phyloP scores from a whole-genome alignment of 208 protist species.

The Crithidia fasciculata region DNA sequence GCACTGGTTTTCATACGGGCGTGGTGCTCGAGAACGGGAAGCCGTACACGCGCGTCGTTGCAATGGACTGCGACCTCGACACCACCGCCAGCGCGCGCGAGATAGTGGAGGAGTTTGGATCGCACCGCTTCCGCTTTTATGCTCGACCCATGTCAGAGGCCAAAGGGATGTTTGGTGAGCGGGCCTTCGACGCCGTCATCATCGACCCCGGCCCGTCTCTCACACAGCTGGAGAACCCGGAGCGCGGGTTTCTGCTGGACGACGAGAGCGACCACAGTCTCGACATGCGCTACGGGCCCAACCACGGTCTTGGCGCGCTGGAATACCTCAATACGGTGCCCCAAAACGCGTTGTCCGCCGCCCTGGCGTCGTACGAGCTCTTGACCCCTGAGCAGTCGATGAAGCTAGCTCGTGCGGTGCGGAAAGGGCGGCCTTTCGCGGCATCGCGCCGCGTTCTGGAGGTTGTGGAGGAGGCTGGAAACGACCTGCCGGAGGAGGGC shows the following conservation, averaged over 20 bases:
- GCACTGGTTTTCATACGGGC: slow-evolving; percentile 80
- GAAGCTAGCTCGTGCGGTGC: slow-evolving; percentile 81
- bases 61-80: slow-evolving; percentile 82
- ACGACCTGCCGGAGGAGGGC: slow-evolving; percentile 72
- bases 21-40: slow-evolving; percentile 80
- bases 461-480: slow-evolving; percentile 63
- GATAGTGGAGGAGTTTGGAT: slow-evolving; percentile 71
- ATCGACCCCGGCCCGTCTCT: slow-evolving; percentile 84
- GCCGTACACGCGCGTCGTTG: slow-evolving; percentile 88
- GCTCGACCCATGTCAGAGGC: slow-evolving; percentile 78
- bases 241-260: slow-evolving; percentile 76
- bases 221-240: slow-evolving; percentile 80
- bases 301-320: slow-evolving; percentile 54
- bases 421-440: slow-evolving; percentile 59
- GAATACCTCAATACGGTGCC: slow-evolving; percentile 84
- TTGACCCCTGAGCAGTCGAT: slow-evolving; percentile 79
- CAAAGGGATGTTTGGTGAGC: slow-evolving; percentile 83
- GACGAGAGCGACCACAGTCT: slow-evolving; percentile 70
- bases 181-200: slow-evolving; percentile 85
- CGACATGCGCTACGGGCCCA: slow-evolving; percentile 85
- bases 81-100: slow-evolving; percentile 41
- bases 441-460: slow-evolving; percentile 51
- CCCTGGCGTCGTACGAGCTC: slow-evolving; percentile 64
- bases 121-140: slow-evolving; percentile 79
- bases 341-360: slow-evolving; percentile 58